Percentiles rank a stretch among this genome's conserved stretches.
Conservation (phyloP, 345 rosid genomes). For the Arabis alpina region DNA sequence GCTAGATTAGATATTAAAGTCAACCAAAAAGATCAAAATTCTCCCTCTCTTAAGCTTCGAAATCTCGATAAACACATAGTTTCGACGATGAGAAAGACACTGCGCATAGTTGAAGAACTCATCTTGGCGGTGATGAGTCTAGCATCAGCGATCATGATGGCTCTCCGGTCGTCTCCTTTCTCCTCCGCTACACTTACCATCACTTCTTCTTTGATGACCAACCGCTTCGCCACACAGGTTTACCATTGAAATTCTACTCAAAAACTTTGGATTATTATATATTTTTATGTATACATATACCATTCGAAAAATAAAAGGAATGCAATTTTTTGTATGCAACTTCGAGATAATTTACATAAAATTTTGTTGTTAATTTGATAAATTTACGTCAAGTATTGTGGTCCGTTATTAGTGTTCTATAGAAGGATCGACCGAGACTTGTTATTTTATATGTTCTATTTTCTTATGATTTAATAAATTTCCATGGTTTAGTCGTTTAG, state of each 20-base stretch:
- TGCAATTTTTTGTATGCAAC: background rate
- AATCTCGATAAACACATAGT: constrained; percentile 1
- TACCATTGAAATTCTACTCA: background rate
- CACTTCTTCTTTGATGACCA: constrained; percentile 21
- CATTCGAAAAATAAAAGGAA: background rate
- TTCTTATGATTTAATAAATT: too few relatives aligned
- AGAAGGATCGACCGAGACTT: too few relatives aligned
- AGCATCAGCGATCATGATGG: constrained; percentile 18
- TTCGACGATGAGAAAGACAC: constrained; percentile 28
- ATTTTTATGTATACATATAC: background rate
- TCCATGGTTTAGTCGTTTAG: background rate
- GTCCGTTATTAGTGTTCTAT: too few relatives aligned
- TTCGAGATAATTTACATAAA: too few relatives aligned
- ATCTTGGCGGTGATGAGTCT: constrained; percentile 29
- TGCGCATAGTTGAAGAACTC: constrained; percentile 37
- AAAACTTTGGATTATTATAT: background rate
- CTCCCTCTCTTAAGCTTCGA: background rate
- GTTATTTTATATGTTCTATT: too few relatives aligned
- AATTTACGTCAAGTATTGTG: background rate
- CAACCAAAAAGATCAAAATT: background rate
- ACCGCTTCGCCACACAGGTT: constrained; percentile 13
- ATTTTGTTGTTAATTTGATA: background rate
- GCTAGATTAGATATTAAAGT: constrained; percentile 1
- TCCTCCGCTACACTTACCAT: background rate
- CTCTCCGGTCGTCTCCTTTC: constrained; percentile 16